Evolutionary conservation across 2,329 filamentous ascomycete species (phyloP), one percentile per base, ranked within the genome.

Genomic region (Exophiala spinifera): DNA sequence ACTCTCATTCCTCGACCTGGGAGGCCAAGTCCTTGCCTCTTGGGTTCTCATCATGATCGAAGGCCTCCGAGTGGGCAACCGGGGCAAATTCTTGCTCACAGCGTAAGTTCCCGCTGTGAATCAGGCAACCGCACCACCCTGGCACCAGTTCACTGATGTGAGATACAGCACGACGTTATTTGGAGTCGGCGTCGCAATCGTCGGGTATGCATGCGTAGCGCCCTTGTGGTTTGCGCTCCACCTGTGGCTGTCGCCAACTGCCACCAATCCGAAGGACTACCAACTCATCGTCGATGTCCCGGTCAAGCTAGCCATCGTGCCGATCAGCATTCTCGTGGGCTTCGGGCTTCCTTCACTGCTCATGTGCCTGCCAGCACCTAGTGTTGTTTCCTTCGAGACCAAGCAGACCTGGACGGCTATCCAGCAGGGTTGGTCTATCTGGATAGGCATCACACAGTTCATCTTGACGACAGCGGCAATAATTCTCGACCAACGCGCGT

Each of bases 351-450:
- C 78, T 0, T 69, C 72, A 0, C 51, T 73, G 19, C 57, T 75
- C 3, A 73, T 79, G 69, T 63, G 67, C 10, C 63, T 79, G 3
- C 74, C 76, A 1, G 66, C 71, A 1, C 76, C 75, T 0, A 63
- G 62, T 0, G 19, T 69, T 1, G 59, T 77, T 13, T 69, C 69
- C 1, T 62, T 70, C 14, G 65, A 70, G n/a, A 66, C 68, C 11
- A 79, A 78, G 57, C 78, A 80, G 61, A 67, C 68, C 19, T 70
- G 74, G 52, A 75, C 78, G 21, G 75, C 75, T 1, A 59, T 76
- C 43, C 80, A 79, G 76, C 77, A 81, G 58, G 66, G 72, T 3
- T 81, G 78, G 66, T 76, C 79, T 0, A 61, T 77, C 15, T 76
- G 72, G 63, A 71, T 77, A 5, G 70, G 71, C 3, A 47, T 77